Conservation (phyloP, 352 stramenopile species). For the Phytophthora lateralis region DNA sequence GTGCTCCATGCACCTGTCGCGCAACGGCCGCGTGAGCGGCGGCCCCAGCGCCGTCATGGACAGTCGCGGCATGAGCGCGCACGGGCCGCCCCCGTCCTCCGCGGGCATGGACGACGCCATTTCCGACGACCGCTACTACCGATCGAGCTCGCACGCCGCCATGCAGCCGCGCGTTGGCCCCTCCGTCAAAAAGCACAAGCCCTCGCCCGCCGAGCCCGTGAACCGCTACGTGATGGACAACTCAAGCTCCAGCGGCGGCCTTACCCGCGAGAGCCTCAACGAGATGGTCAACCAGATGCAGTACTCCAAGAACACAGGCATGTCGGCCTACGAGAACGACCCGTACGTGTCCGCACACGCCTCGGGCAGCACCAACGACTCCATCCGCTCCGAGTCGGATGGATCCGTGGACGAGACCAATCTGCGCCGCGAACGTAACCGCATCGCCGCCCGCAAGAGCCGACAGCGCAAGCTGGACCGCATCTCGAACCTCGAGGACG, state of each 20-base stretch:
- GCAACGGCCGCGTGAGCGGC: slow-evolving; percentile 34
- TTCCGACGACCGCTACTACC: slow-evolving; percentile 64
- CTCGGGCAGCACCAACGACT: slow-evolving; percentile 60
- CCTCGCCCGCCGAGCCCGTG: slow-evolving; percentile 57
- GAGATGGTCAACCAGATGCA: slow-evolving; percentile 55
- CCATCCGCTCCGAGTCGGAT: slow-evolving; percentile 70
- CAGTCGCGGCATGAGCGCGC: slow-evolving; percentile 16
- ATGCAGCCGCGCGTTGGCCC: slow-evolving; percentile 58
- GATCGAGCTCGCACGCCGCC: slow-evolving; percentile 47
- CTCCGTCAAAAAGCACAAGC: slow-evolving; percentile 65
- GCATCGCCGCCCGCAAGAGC: slow-evolving; percentile 83
- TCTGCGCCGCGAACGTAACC: slow-evolving; percentile 82
- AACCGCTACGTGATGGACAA: slow-evolving; percentile 45
- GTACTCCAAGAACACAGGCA: slow-evolving; percentile 42
- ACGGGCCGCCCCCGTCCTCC: slow-evolving; percentile 18
- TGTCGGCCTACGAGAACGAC: slow-evolving; percentile 68
- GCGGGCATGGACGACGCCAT: slow-evolving; percentile 30
- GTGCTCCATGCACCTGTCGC: slow-evolving; percentile 77
- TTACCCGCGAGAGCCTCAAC: slow-evolving; percentile 72
- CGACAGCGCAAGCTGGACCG: slow-evolving; percentile 86
- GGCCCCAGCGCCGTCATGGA: slow-evolving; percentile 22
- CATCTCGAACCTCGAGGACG: slow-evolving; percentile 87
- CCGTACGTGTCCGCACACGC: slow-evolving; percentile 57
- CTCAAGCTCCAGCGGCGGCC: slow-evolving; percentile 12
- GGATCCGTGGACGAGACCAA: slow-evolving; percentile 83